Conservation (phyloP, 2,329 filamentous ascomycete species). For the Botryotinia narcissicola region DNA sequence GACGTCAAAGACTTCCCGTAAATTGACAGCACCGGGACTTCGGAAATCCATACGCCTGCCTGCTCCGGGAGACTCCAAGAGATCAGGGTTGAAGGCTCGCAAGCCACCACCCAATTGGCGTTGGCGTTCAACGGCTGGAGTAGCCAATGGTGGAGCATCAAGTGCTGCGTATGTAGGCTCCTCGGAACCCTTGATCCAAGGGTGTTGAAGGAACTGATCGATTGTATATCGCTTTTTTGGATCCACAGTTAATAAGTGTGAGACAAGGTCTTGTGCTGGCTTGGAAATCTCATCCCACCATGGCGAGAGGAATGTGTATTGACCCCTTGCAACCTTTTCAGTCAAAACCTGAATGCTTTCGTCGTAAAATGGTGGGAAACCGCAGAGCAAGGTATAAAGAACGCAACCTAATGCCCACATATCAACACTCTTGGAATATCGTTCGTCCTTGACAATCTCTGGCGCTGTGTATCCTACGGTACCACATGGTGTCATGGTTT, state of each 20-base stretch:
- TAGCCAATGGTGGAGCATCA: slow-evolving; percentile 71
- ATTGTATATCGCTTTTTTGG: slow-evolving; percentile 95
- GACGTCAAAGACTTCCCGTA: slow-evolving; percentile 96
- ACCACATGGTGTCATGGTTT: slow-evolving; percentile 98
- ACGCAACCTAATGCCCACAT: slow-evolving; percentile 99
- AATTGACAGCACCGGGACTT: slow-evolving; percentile 89
- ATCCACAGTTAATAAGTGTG: slow-evolving; percentile 89
- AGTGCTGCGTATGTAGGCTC: slow-evolving; percentile 65
- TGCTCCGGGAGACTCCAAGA: slow-evolving; percentile 54
- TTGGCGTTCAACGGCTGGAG: slow-evolving; percentile 51
- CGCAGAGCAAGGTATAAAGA: slow-evolving; percentile 92
- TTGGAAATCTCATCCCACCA: slow-evolving; percentile 99
- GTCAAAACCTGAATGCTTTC: slow-evolving; percentile 96
- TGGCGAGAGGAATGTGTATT: slow-evolving; percentile 95
- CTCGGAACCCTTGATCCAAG: slow-evolving; percentile 77
- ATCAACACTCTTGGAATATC: slow-evolving; percentile 97
- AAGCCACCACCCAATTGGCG: slow-evolving; percentile 29
- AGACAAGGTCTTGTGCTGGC: slow-evolving; percentile 88
- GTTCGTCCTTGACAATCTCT: slow-evolving; percentile 98
- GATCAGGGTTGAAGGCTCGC: slow-evolving; percentile 56
- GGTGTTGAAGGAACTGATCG: slow-evolving; percentile 86
- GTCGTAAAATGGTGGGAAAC: slow-evolving; percentile 97
- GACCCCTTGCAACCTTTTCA: slow-evolving; percentile 93
- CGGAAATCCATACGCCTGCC: slow-evolving; percentile 86
- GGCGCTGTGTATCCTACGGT: slow-evolving; percentile 97